A percentile compares a stretch with the other conserved stretches of the same genome.
phyloP scores from a whole-genome alignment of 2,329 filamentous ascomycete species.

The Piedraia hortae region DNA sequence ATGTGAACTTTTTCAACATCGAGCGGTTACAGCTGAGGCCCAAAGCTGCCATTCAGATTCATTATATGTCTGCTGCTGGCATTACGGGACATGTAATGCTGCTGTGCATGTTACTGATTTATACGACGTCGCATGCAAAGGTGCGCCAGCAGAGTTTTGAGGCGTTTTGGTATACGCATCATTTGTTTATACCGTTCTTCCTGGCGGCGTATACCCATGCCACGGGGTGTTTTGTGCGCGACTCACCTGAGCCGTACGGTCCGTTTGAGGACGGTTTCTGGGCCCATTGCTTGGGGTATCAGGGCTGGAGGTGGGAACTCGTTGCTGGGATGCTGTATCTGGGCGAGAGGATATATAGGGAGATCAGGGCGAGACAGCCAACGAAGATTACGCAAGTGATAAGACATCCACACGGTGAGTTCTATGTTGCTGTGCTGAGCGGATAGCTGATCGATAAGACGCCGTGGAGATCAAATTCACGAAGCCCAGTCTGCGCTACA shows the following conservation, averaged over 20 bases:
- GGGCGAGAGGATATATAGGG: conserved; percentile 66
- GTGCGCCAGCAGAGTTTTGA: conserved; percentile 95
- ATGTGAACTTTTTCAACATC: conserved; percentile 97
- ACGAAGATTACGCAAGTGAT: conserved; percentile 87
- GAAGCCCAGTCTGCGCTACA: conserved; percentile 94
- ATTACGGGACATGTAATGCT: conserved; percentile 95
- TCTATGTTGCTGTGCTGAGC: conserved; percentile 8
- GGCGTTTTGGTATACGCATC: conserved; percentile 98
- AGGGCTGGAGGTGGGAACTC: conserved; percentile 94
- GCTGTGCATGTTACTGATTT: conserved; percentile 96
- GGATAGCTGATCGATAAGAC: conserved; percentile 22
- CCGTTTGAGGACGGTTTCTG: conserved; percentile 75
- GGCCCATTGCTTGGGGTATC: conserved; percentile 79
- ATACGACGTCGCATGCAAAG: conserved; percentile 75
- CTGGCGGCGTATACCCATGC: conserved; percentile 88
- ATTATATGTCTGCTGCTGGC: conserved; percentile 68
- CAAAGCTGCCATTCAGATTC: conserved; percentile 60
- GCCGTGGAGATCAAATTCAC: conserved; percentile 92
- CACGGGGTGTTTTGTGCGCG: conserved; percentile 84
- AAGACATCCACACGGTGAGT: conserved; percentile 70
- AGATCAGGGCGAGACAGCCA: conserved; percentile 54
- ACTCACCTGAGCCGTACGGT: conserved; percentile 41
- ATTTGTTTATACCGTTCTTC: conserved; percentile 91
- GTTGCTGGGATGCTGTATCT: conserved; percentile 67
- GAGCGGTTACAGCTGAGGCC: conserved; percentile 61